phyloP scores from a whole-genome alignment of 176 grass and related monocot species.

The Thalia dealbata region DNA sequence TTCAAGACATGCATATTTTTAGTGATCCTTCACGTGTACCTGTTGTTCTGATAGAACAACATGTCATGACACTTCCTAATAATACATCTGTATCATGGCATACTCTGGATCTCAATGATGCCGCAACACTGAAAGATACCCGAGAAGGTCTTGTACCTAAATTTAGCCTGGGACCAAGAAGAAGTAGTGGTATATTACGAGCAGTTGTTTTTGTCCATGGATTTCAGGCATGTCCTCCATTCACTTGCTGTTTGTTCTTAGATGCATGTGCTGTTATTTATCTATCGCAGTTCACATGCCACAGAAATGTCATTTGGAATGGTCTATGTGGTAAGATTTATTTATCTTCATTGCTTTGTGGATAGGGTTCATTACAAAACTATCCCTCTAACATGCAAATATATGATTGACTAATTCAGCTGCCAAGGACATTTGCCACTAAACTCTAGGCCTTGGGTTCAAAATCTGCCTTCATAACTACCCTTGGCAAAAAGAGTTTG shows the following conservation, averaged over 20 bases:
- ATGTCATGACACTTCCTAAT: slow-evolving; percentile 57
- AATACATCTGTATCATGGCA: slow-evolving; percentile 19
- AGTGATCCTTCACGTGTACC: slow-evolving; percentile 75
- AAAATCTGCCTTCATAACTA: no score
- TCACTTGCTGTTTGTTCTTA: not conserved
- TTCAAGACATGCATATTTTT: slow-evolving; percentile 95
- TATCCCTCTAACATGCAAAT: not conserved
- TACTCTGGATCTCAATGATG: slow-evolving; percentile 24
- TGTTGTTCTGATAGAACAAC: slow-evolving; percentile 84
- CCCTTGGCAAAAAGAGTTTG: not conserved
- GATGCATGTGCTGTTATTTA: not conserved
- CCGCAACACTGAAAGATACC: slow-evolving; percentile 22
- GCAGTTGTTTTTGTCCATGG: slow-evolving; percentile 92
- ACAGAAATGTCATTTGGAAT: not conserved
- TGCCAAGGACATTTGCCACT: no score
- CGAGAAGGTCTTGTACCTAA: slow-evolving; percentile 26
- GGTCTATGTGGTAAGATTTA: not conserved
- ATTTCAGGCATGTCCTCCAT: slow-evolving; percentile 58
- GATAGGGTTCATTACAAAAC: not conserved
- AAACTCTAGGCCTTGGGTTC: no score
- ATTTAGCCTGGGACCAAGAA: slow-evolving; percentile 30
- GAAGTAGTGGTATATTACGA: slow-evolving; percentile 35
- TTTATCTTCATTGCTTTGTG: not conserved
- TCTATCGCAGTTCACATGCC: not conserved
- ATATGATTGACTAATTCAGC: not conserved